Percentiles rank a stretch among this genome's conserved stretches.
phyloP scores from a whole-genome alignment of 73 alveolate genomes.

The Breviolum minutum region DNA sequence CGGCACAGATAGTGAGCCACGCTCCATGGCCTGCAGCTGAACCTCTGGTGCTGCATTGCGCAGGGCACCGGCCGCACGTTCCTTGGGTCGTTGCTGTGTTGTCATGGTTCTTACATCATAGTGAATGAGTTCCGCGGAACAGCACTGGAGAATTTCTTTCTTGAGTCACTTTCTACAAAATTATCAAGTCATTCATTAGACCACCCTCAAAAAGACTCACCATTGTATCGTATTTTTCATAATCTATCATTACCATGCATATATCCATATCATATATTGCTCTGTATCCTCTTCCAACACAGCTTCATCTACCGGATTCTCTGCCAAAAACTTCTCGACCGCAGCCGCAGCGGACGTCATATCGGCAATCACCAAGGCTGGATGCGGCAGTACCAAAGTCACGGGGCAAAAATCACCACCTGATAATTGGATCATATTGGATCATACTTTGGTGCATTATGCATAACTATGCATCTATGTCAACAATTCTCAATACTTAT shows the following conservation, averaged over 20 bases:
- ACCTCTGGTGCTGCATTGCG: constrained; percentile 86
- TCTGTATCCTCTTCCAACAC: background rate
- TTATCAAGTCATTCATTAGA: no score
- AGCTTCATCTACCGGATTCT: constrained; percentile 77
- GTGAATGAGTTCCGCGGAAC: no score
- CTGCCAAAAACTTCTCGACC: constrained; percentile 66
- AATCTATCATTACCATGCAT: no score
- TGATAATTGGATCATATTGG: background rate
- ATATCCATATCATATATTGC: background rate
- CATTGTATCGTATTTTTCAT: no score
- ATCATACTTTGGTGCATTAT: background rate
- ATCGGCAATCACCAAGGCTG: background rate
- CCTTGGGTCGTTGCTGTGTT: background rate
- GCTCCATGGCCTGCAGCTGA: constrained; percentile 90
- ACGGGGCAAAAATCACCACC: background rate
- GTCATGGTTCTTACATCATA: background rate
- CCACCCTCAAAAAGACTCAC: no score
- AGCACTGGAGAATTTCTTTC: no score
- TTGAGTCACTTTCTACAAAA: no score
- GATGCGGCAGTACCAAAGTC: background rate
- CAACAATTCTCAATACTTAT: background rate
- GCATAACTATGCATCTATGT: background rate
- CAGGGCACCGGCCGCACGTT: constrained; percentile 79
- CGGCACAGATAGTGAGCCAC: constrained; percentile 41
- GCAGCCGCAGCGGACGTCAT: constrained; percentile 54